These are phyloP conservation scores for Aspergillus piperis DNA, from an alignment of 2,329 filamentous ascomycete species.

Conservation along the genomic window DNA sequence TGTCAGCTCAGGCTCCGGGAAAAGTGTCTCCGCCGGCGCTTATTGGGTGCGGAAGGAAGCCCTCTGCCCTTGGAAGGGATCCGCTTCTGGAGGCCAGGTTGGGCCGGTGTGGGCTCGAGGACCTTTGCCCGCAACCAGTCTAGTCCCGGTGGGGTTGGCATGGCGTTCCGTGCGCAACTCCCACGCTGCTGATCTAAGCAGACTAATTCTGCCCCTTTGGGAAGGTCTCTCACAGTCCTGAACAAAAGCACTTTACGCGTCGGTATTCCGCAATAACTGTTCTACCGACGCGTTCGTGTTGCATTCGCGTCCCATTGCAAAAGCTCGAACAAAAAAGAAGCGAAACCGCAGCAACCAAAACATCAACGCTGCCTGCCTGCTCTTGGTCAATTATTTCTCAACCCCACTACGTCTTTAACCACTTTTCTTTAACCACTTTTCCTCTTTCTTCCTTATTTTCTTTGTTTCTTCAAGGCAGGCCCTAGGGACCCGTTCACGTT, in stretches of 20 bases:
- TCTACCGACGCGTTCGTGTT: constrained; percentile 33
- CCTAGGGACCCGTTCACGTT: background rate
- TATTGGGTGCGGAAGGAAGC: constrained; percentile 14
- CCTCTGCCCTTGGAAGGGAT: constrained; percentile 15
- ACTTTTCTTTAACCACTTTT: too few species aligned
- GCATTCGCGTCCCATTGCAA: constrained; percentile 23
- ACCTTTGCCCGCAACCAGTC: constrained; percentile 15
- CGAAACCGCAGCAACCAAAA: constrained; percentile 13
- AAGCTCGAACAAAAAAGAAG: constrained; percentile 12
- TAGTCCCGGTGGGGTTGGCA: background rate
- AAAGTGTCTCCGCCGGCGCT: background rate
- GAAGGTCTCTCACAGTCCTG: too few species aligned
- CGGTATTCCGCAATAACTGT: constrained; percentile 18
- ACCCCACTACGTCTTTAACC: too few species aligned
- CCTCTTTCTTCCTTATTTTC: too few species aligned
- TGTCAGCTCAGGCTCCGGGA: constrained; percentile 7
- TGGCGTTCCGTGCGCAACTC: background rate
- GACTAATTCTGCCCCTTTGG: too few species aligned
- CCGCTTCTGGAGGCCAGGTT: constrained; percentile 18
- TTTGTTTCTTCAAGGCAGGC: background rate
- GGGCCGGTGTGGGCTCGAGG: constrained; percentile 10
- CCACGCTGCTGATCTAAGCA: background rate
- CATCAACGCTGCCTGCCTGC: constrained; percentile 3
- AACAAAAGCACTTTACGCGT: constrained; percentile 41
- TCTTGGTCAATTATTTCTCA: background rate